Conservation (phyloP, 352 stramenopile genomes). For the Phytopythium aichiense region DNA sequence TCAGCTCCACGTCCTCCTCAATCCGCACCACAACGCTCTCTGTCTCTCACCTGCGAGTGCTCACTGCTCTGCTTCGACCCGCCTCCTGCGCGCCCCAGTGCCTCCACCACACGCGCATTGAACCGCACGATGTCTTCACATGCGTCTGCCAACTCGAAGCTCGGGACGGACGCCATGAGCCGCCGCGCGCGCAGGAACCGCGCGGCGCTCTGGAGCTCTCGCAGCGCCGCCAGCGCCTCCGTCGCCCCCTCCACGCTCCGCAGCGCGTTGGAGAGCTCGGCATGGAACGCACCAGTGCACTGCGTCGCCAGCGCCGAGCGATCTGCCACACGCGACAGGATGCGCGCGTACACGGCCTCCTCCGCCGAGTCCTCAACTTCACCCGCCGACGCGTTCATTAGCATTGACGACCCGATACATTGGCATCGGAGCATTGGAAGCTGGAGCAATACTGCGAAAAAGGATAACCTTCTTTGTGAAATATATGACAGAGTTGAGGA, state of each 20-base stretch:
- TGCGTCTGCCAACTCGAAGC: neutral
- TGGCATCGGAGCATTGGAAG: too few relatives aligned
- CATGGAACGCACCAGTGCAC: slow-evolving; percentile 13
- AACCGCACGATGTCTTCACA: neutral
- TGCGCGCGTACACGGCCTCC: slow-evolving; percentile 29
- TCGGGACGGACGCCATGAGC: slow-evolving; percentile 3
- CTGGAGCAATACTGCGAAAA: too few relatives aligned
- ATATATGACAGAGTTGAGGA: too few relatives aligned
- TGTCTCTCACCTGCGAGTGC: neutral
- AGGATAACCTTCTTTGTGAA: too few relatives aligned
- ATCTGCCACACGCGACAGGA: slow-evolving; percentile 25
- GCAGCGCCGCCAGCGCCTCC: slow-evolving; percentile 15
- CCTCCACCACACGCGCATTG: neutral
- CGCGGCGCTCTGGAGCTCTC: slow-evolving; percentile 21
- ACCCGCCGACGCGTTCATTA: too few relatives aligned
- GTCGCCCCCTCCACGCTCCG: slow-evolving; percentile 8
- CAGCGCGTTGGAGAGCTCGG: slow-evolving; percentile 10
- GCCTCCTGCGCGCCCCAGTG: neutral
- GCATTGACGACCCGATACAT: too few relatives aligned
- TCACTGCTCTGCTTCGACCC: neutral
- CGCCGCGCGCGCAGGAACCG: slow-evolving; percentile 16
- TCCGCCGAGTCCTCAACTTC: neutral
- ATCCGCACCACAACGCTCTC: neutral
- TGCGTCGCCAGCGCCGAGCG: slow-evolving; percentile 16
- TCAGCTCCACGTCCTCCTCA: neutral